These are phyloP conservation scores for Aspergillus costaricaensis DNA, from an alignment of 2,329 filamentous ascomycete species.

Conservation along the genomic window DNA sequence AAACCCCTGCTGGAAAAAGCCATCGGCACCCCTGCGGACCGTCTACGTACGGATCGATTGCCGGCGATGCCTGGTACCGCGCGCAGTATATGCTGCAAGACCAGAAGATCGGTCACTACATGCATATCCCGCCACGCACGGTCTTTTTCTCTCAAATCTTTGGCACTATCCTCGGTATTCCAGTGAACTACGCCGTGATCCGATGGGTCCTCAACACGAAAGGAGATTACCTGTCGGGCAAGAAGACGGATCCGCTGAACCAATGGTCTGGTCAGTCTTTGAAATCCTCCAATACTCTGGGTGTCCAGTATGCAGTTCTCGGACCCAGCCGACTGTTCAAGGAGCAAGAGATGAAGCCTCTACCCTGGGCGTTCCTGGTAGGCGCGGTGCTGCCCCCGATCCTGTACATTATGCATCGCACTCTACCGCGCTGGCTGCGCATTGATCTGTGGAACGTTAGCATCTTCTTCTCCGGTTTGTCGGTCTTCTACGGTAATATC, in stretches of 20 bases:
- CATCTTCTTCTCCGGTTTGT: slow-evolving; percentile 61
- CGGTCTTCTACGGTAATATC: slow-evolving; percentile 63
- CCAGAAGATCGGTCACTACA: slow-evolving; percentile 66
- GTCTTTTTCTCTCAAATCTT: slow-evolving; percentile 65
- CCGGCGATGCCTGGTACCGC: slow-evolving; percentile 63
- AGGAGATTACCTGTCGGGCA: slow-evolving; percentile 56
- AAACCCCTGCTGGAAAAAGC: slow-evolving; percentile 46
- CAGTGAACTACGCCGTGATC: slow-evolving; percentile 63
- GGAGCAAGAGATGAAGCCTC: slow-evolving; percentile 29
- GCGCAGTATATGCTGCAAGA: slow-evolving; percentile 63
- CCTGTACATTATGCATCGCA: slow-evolving; percentile 54
- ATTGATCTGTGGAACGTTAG: slow-evolving; percentile 63
- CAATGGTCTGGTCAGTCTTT: slow-evolving; percentile 64
- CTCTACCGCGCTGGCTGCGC: slow-evolving; percentile 54
- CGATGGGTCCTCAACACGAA: slow-evolving; percentile 62
- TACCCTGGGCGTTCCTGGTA: slow-evolving; percentile 37
- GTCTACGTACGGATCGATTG: slow-evolving; percentile 60
- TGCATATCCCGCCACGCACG: slow-evolving; percentile 60
- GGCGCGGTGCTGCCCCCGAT: slow-evolving; percentile 33
- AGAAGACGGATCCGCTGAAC: slow-evolving; percentile 55
- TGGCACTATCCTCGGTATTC: slow-evolving; percentile 60
- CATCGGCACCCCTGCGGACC: slow-evolving; percentile 62
- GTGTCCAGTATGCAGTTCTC: slow-evolving; percentile 63
- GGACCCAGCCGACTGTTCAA: slow-evolving; percentile 38
- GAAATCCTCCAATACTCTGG: slow-evolving; percentile 54